Evolutionary conservation across 352 stramenopile genomes (phyloP), one percentile per base, ranked within the genome.

Genomic region (Aphanomyces invadans): DNA sequence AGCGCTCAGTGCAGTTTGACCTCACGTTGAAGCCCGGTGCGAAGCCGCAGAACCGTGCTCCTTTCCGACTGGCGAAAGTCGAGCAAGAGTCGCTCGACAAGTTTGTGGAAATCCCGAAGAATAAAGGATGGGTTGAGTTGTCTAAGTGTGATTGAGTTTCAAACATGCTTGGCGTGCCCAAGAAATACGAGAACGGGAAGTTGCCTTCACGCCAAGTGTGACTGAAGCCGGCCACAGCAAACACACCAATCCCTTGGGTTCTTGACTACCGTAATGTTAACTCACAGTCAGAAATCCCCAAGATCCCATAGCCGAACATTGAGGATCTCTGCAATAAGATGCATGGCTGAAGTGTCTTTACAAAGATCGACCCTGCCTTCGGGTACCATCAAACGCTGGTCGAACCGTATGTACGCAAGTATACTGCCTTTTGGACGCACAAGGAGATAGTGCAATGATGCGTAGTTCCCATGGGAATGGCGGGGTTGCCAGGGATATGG

Each of bases 111-210:
- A 56, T 71, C 25, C 21, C 67, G n/a, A 60, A 66, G 19, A 26
- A 23, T 19, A 71, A 69, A 52, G 21, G 33, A 7, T 74, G 70
- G 70, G 67, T 74, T 38, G 62, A 70, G 31, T 62, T 71, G 53
- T 64, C 51, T 21, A 57, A 57, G 7, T 70, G 56, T n/a, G 11
- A 45, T 21, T 74, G 70, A 60, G 67, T 70, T 0, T 68, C 70
- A n/a, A 69, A 67, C 46, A 70, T 70, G 26, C 71, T 74, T 60
- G 70, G 56, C n/a, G 70, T 74, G n/a, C 70, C 70, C 25, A 74
- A 74, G 53, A 31, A 45, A 15, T 44, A 57, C 56, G 25, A 56
- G 33, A 38, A 74, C 59, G 32, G 62, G 54, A 33, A 59, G 61
- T 51, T 68, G 29, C 54, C 44, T 17, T 60, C 29, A 0, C 45